phyloP scores from a whole-genome alignment of 805 yeast genomes.

The Tetrapisispora nanseiensis region DNA sequence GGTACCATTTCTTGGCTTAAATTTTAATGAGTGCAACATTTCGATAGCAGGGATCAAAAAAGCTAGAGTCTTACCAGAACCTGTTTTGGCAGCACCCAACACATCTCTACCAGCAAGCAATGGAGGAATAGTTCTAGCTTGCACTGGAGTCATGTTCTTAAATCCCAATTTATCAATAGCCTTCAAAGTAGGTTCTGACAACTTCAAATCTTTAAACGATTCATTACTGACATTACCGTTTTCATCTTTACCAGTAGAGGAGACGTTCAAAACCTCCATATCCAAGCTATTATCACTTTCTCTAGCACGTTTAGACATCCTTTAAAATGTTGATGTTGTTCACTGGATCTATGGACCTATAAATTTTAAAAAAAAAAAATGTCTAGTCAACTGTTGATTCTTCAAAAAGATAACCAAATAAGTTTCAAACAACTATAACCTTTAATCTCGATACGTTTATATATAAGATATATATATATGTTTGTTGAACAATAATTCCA shows the following conservation, averaged over 20 bases:
- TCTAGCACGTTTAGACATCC: constrained; percentile 13
- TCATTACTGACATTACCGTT: constrained; percentile 8
- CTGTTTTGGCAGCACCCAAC: constrained; percentile 98
- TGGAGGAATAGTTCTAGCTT: constrained; percentile 93
- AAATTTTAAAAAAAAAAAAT: not conserved
- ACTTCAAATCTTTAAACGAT: constrained; percentile 40
- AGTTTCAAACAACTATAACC: no score
- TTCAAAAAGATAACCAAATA: no score
- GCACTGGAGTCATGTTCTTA: constrained; percentile 85
- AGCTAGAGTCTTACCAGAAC: constrained; percentile 96
- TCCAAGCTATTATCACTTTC: constrained; percentile 6
- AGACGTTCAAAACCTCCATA: constrained; percentile 1
- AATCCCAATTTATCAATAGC: constrained; percentile 88
- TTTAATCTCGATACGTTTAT: no score
- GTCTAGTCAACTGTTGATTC: no score
- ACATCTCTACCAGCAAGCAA: constrained; percentile 94
- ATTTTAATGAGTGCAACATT: constrained; percentile 76
- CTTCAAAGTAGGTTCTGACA: constrained; percentile 73
- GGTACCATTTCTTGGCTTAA: constrained; percentile 96
- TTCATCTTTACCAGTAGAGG: constrained; percentile 4
- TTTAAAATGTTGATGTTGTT: not conserved
- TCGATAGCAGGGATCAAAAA: constrained; percentile 94
- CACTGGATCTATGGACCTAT: not conserved
- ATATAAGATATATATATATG: no score
- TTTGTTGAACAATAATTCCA: no score